Evolutionary conservation across 345 rosid genomes (phyloP).

Genomic region (Carallia brachiata): DNA sequence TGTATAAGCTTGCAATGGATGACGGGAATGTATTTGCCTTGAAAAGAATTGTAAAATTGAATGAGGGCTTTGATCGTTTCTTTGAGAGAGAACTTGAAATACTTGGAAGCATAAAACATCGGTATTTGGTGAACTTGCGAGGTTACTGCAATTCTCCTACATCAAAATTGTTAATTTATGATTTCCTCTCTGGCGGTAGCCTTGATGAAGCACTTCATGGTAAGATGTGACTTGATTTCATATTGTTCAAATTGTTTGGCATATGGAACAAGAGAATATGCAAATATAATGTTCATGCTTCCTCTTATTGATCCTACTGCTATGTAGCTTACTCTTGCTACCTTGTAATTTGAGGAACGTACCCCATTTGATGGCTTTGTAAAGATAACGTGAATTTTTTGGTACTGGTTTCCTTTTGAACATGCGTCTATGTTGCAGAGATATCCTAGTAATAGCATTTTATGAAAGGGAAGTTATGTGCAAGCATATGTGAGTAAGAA

Average conservation of each 20-base stretch:
- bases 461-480: too few relatives aligned
- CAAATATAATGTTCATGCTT: background rate
- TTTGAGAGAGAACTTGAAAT: slow-evolving; percentile 97
- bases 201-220: slow-evolving; percentile 98
- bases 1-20: slow-evolving; percentile 93
- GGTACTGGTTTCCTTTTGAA: too few relatives aligned
- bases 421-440: too few relatives aligned
- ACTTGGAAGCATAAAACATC: slow-evolving; percentile 97
- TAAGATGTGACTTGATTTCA: slow-evolving; percentile 26
- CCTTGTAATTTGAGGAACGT: background rate
- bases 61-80: slow-evolving; percentile 91
- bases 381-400: too few relatives aligned
- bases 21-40: slow-evolving; percentile 92
- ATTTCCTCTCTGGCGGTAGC: slow-evolving; percentile 92
- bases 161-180: slow-evolving; percentile 85
- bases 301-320: background rate
- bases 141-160: slow-evolving; percentile 96
- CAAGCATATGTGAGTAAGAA: too few relatives aligned
- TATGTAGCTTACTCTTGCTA: background rate
- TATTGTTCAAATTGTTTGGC: slow-evolving; percentile 3
- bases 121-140: slow-evolving; percentile 88
- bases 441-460: too few relatives aligned
- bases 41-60: slow-evolving; percentile 80
- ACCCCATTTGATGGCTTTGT: too few relatives aligned
- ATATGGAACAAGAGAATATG: background rate